Base-by-base conservation (phyloP, 2,329 filamentous ascomycete genomes). In the Arthrinium phaeospermum region DNA sequence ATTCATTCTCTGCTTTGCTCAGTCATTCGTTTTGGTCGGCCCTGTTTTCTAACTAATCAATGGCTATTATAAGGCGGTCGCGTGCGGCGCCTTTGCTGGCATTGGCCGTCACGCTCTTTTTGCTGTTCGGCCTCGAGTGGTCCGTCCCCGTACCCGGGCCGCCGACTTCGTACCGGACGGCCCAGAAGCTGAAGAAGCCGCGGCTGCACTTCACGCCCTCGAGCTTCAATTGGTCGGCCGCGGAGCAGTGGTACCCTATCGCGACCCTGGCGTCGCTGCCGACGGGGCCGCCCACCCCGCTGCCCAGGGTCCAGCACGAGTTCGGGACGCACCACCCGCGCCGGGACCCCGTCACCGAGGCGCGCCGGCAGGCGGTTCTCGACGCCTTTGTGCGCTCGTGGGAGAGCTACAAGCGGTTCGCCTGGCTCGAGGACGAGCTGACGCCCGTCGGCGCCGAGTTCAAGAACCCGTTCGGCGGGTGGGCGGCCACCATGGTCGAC, bases 371-470 rank as follows among this genome's bases (percentile, higher is more conserved):
- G 8, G 85, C 85, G 37, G 85, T 91, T 69, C 85, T 82, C 75
- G 82, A 83, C 67, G 86, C 84, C 75, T 90, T 90, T 75, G 73
- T 82, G 57, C 87, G 88, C 76, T 86, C 87, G 73, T 92, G 90
- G 89, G 78, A 80, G 13, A 88, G 87, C n/a, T 93, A 93, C 81
- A 90, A 86, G 77, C 84, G 85, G 70, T 80, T 88, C 75, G 91
- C 91, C 0, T 93, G 91, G 90, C 85, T 87, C 76, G 85, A 87
- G 68, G 91, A 93, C 78, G 91, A 81, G 70, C 73, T 80, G 13
- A 70, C 74, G 73, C 79, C 79, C 16, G 77, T 81, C 34, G 78
- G 76, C 0, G 79, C 78, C 16, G 71, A 71, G n/a, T 77, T 77
- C 19, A 73, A 75, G 16, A 76, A 81, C 41, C 75, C 73, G 3